Conservation (phyloP, 164 flowering plant species). For the Liquidambar formosana region DNA sequence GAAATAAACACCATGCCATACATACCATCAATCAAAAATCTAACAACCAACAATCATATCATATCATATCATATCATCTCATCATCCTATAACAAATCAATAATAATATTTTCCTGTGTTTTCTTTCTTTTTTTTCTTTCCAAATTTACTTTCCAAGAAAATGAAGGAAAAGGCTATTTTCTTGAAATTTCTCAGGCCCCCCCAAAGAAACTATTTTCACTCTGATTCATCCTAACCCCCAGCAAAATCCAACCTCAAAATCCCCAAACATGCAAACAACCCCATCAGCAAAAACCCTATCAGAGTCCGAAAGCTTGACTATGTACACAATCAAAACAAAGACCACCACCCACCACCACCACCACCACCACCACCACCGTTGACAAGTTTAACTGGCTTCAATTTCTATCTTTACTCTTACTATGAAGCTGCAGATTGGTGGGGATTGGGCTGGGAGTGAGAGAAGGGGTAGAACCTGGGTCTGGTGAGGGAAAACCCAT, state of each 20-base stretch:
- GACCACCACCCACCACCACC: too few relatives aligned
- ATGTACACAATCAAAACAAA: neutral
- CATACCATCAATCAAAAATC: neutral
- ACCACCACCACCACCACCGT: too few relatives aligned
- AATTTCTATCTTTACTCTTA: neutral
- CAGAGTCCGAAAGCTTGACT: neutral
- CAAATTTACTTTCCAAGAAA: slow-evolving; percentile 7
- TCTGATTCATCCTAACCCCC: too few relatives aligned
- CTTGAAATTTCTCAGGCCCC: slow-evolving; percentile 2
- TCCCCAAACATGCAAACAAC: neutral
- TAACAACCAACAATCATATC: neutral
- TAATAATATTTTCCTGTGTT: neutral
- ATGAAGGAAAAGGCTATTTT: slow-evolving; percentile 3
- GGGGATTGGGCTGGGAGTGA: neutral
- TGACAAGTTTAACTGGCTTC: neutral
- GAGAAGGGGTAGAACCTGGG: slow-evolving; percentile 28
- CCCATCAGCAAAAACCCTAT: neutral
- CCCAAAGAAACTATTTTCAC: too few relatives aligned
- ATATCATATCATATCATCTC: too few relatives aligned
- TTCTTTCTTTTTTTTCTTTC: neutral
- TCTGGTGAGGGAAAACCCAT: slow-evolving; percentile 17
- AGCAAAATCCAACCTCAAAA: too few relatives aligned
- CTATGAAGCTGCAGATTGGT: slow-evolving; percentile 18
- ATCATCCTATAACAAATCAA: neutral
- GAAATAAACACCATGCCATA: neutral